phyloP scores from a whole-genome alignment of 2,329 filamentous ascomycete species.

The Dactylonectria estremocensis region DNA sequence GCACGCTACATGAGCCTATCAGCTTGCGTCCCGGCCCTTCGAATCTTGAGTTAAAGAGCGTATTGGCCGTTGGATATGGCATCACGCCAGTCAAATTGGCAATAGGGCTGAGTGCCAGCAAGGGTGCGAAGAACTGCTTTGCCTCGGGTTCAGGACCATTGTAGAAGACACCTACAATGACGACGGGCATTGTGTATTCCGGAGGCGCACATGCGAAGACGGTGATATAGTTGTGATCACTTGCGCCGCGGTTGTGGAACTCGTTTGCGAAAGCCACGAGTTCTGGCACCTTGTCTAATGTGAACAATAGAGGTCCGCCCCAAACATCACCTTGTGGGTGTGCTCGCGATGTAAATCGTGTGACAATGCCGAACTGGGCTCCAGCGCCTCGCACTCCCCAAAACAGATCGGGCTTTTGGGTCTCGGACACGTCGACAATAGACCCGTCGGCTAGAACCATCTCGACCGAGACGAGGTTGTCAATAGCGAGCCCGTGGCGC shows the following conservation, averaged over 20 bases:
- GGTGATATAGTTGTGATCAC: background rate
- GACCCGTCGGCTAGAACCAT: background rate
- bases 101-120: background rate
- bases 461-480: background rate
- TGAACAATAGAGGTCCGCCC: background rate
- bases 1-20: background rate
- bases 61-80: background rate
- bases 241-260: background rate
- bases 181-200: background rate
- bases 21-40: background rate
- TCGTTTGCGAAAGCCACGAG: background rate
- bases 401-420: background rate
- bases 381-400: background rate
- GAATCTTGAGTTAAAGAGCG: constrained; percentile 1
- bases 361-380: background rate
- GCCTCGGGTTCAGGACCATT: background rate
- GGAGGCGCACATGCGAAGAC: background rate
- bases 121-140: background rate
- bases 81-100: background rate
- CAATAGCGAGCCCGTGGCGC: background rate
- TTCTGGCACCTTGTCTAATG: background rate
- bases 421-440: background rate
- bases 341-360: background rate
- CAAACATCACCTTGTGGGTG: background rate
- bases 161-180: background rate